A percentile compares a stretch with the other conserved stretches of the same genome.
phyloP scores from a whole-genome alignment of 306 rosid species.

The Quercus cerris region DNA sequence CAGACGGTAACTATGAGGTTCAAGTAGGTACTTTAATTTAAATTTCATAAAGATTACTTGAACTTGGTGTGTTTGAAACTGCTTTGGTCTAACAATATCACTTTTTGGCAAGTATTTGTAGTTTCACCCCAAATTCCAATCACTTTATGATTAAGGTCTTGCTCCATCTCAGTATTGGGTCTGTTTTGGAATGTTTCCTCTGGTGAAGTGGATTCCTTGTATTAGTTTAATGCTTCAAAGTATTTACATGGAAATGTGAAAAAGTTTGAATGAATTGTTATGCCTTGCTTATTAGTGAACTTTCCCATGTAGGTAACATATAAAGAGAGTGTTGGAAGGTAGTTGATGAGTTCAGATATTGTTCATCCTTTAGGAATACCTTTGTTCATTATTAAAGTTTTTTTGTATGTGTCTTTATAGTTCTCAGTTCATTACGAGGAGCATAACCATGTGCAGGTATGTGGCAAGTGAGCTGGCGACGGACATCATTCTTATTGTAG shows the following conservation, averaged over 20 bases:
- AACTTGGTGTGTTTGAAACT: background rate
- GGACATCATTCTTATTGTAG: constrained; percentile 59
- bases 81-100: background rate
- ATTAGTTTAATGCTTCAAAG: background rate
- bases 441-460: constrained; percentile 53
- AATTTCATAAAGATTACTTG: background rate
- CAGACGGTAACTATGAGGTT: background rate
- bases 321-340: background rate
- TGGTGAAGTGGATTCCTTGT: background rate
- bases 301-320: background rate
- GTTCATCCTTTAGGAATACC: too few species aligned
- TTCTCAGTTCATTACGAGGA: constrained; percentile 2
- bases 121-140: background rate
- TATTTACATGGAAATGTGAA: background rate
- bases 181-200: background rate
- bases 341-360: background rate
- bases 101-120: background rate
- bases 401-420: constrained; percentile 13
- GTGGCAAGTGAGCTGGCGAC: constrained; percentile 80
- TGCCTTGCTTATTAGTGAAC: background rate
- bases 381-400: background rate
- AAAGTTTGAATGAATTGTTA: background rate
- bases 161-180: background rate
- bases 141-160: background rate
- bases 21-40: background rate